These are phyloP conservation scores for Colletotrichum sp. DNA, from an alignment of 2,329 filamentous ascomycete species.

Conservation along the genomic window DNA sequence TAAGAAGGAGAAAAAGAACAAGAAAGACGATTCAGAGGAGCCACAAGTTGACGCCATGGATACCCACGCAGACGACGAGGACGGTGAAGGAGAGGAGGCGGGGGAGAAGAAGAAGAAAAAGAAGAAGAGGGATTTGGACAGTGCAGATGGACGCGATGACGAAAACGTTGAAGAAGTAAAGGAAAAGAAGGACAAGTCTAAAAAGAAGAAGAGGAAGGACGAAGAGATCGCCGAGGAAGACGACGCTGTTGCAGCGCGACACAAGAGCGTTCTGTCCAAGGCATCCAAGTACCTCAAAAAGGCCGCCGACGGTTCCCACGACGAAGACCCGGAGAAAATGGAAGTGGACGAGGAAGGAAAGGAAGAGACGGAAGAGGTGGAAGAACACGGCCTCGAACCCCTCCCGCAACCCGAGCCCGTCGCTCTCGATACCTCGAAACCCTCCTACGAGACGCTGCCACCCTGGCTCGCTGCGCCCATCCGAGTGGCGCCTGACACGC, in stretches of 20 bases:
- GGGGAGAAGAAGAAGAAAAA: conserved; percentile 23
- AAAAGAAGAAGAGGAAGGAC: conserved; percentile 22
- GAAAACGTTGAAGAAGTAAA: conserved; percentile 4
- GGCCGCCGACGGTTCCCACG: conserved; percentile 44
- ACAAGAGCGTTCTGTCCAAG: conserved; percentile 60
- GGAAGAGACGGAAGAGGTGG: conserved; percentile 35
- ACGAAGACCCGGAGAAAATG: conserved; percentile 33
- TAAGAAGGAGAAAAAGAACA: conserved; percentile 35
- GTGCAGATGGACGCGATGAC: neutral
- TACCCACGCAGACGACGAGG: neutral
- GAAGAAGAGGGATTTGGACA: conserved; percentile 13
- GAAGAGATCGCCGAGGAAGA: conserved; percentile 25
- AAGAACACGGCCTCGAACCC: conserved; percentile 77
- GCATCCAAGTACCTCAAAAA: conserved; percentile 60
- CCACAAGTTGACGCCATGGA: neutral
- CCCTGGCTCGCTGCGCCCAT: conserved; percentile 80
- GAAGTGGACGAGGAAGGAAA: conserved; percentile 28
- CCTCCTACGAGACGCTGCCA: conserved; percentile 80
- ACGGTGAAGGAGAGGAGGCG: neutral
- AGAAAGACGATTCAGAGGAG: conserved; percentile 20
- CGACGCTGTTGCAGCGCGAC: conserved; percentile 37
- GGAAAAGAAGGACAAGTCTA: conserved; percentile 27
- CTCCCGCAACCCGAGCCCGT: conserved; percentile 78
- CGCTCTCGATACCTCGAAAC: conserved; percentile 59
- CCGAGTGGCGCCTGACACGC: conserved; percentile 66